Percentiles rank a stretch among this genome's conserved stretches.
Conservation (phyloP, 2,329 filamentous ascomycete genomes). For the Tothia fuscella region DNA sequence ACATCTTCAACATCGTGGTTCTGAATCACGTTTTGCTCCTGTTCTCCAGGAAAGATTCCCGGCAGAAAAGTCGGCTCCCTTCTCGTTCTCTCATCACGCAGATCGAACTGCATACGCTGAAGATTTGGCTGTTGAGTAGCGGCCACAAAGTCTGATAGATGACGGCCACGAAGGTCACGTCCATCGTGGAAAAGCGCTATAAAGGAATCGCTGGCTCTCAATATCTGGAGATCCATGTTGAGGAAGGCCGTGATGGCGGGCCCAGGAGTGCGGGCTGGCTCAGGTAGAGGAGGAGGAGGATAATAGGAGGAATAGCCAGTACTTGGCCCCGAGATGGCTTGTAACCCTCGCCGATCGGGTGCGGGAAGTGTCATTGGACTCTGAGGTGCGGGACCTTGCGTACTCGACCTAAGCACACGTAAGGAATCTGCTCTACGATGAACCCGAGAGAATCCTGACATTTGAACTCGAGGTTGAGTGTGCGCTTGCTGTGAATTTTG, state of each 20-base stretch:
- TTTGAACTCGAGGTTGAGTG: neutral
- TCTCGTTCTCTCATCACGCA: conserved; percentile 35
- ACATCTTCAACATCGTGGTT: conserved; percentile 30
- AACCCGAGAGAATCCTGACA: neutral
- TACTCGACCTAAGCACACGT: conserved; percentile 6
- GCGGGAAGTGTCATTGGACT: conserved; percentile 8
- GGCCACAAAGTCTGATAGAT: conserved; percentile 32
- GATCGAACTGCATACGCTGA: conserved; percentile 30
- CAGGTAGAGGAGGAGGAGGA: conserved; percentile 13
- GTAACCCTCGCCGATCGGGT: conserved; percentile 11
- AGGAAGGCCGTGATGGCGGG: conserved; percentile 26
- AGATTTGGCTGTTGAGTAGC: conserved; percentile 30
- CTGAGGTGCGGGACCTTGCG: conserved; percentile 1
- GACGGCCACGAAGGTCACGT: conserved; percentile 26
- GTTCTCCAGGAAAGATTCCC: conserved; percentile 32
- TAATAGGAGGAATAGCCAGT: conserved; percentile 9
- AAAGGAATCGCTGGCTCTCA: conserved; percentile 34
- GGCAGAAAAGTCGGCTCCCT: conserved; percentile 39
- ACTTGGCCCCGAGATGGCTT: too few relatives aligned
- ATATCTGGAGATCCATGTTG: conserved; percentile 35
- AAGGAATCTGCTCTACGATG: conserved; percentile 8
- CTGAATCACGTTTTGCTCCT: conserved; percentile 29
- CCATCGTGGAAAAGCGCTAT: conserved; percentile 29
- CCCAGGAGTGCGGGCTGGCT: conserved; percentile 13
- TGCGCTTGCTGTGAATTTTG: neutral